phyloP scores from a whole-genome alignment of 148 eudicot genomes.

The Gaultheria prostrata region DNA sequence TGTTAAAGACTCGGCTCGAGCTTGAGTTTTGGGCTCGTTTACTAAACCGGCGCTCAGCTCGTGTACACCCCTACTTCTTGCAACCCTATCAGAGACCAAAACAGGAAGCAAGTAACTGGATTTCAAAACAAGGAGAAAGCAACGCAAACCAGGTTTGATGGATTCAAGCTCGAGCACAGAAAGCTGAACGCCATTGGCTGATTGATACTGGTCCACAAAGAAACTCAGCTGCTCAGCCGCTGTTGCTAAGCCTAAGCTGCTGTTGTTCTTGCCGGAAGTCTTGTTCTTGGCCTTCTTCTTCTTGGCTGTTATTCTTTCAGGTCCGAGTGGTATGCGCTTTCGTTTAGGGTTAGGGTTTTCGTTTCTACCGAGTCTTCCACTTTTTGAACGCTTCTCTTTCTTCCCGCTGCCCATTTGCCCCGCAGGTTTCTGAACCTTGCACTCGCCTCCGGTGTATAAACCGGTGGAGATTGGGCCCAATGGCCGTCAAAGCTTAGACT shows the following conservation, averaged over 20 bases:
- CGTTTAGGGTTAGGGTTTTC: conserved; percentile 26
- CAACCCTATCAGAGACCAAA: neutral
- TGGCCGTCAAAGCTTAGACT: no score
- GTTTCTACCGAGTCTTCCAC: neutral
- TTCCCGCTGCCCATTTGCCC: conserved; percentile 31
- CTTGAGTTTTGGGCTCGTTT: no score
- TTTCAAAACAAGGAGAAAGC: neutral
- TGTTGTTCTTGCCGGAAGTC: conserved; percentile 6
- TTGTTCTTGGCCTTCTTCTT: conserved; percentile 23
- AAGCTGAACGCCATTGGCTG: conserved; percentile 53
- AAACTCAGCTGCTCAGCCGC: conserved; percentile 53
- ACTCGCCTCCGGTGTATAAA: neutral
- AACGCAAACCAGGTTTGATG: conserved; percentile 43
- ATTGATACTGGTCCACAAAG: conserved; percentile 56
- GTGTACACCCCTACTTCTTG: no score
- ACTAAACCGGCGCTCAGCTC: no score
- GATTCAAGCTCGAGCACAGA: conserved; percentile 81
- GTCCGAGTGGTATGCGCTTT: conserved; percentile 26
- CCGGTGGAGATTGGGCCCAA: no score
- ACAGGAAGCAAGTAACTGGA: neutral
- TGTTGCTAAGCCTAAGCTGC: conserved; percentile 13
- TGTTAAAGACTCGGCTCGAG: no score
- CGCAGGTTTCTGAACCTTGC: no score
- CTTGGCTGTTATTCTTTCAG: conserved; percentile 31
- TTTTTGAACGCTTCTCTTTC: conserved; percentile 23